Conservation (phyloP, 139 green algal genomes). For the Picochlorum sp. region DNA sequence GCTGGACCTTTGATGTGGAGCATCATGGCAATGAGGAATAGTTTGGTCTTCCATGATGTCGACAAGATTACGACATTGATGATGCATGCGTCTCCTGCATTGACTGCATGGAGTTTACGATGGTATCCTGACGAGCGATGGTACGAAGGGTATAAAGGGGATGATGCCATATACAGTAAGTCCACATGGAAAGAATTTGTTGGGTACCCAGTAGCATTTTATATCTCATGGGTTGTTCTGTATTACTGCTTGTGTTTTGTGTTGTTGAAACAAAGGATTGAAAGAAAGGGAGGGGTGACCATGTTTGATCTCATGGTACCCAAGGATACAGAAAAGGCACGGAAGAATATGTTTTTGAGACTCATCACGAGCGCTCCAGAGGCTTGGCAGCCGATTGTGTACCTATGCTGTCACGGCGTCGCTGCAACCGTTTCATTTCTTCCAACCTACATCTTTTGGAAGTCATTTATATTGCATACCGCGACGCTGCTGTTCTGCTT, state of each 20-base stretch:
- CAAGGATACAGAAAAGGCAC: constrained; percentile 6
- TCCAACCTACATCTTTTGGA: constrained; percentile 27
- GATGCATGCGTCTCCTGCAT: constrained; percentile 23
- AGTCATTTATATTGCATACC: constrained; percentile 43
- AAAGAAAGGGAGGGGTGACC: constrained; percentile 30
- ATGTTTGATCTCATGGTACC: constrained; percentile 43
- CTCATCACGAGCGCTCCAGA: constrained; percentile 15
- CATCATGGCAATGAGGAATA: constrained; percentile 67
- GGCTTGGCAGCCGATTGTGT: constrained; percentile 13
- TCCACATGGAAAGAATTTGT: constrained; percentile 35
- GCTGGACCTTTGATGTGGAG: constrained; percentile 56
- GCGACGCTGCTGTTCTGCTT: constrained; percentile 30
- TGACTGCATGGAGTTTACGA: constrained; percentile 34
- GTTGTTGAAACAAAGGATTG: constrained; percentile 41
- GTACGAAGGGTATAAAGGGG: background rate
- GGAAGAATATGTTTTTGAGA: constrained; percentile 6
- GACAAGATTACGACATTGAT: constrained; percentile 52
- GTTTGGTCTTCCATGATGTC: constrained; percentile 68
- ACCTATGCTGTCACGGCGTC: constrained; percentile 21
- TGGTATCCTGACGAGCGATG: constrained; percentile 42
- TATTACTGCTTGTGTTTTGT: constrained; percentile 68
- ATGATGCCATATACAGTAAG: constrained; percentile 11
- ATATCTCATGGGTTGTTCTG: constrained; percentile 38
- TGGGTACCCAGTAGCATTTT: constrained; percentile 37
- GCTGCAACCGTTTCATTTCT: constrained; percentile 16